A percentile compares a stretch with the other conserved stretches of the same genome.
These are phyloP conservation scores for Sugiyamaella chiloensis DNA, from an alignment of 805 yeast genomes.

Conservation along the genomic window DNA sequence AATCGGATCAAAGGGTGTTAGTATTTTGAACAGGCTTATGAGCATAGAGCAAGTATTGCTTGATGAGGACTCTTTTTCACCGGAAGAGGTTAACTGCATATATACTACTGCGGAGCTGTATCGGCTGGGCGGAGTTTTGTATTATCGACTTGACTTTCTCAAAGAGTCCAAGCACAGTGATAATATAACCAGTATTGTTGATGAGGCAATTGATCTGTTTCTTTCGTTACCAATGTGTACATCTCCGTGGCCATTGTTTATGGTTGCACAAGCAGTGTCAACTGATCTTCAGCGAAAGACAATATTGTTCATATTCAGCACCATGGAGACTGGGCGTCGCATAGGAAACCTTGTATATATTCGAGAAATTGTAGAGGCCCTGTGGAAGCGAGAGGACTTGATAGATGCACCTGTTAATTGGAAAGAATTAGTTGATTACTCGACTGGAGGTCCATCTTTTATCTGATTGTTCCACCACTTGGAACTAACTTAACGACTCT, in stretches of 20 bases:
- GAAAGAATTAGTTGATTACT: neutral
- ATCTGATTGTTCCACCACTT: too few relatives aligned
- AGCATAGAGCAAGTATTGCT: neutral
- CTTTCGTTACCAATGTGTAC: neutral
- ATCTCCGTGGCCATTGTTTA: neutral
- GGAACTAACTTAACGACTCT: too few relatives aligned
- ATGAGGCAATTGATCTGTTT: neutral
- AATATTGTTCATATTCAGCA: neutral
- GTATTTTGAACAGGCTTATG: neutral
- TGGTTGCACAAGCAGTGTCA: neutral
- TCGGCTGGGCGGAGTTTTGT: neutral
- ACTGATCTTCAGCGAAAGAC: neutral
- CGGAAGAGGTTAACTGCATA: neutral
- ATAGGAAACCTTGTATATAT: neutral
- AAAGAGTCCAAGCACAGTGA: neutral
- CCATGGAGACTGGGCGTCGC: neutral
- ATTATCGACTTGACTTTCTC: neutral
- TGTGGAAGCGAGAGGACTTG: neutral
- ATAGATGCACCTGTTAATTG: neutral
- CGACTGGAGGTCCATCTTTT: neutral
- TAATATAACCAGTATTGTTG: neutral
- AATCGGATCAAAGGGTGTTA: too few relatives aligned
- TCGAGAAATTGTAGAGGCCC: neutral
- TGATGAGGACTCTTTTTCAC: neutral
- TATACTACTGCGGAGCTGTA: neutral